These are phyloP conservation scores for Hypoxylon sp. DNA, from an alignment of 2,329 filamentous ascomycete genomes.

Conservation along the genomic window DNA sequence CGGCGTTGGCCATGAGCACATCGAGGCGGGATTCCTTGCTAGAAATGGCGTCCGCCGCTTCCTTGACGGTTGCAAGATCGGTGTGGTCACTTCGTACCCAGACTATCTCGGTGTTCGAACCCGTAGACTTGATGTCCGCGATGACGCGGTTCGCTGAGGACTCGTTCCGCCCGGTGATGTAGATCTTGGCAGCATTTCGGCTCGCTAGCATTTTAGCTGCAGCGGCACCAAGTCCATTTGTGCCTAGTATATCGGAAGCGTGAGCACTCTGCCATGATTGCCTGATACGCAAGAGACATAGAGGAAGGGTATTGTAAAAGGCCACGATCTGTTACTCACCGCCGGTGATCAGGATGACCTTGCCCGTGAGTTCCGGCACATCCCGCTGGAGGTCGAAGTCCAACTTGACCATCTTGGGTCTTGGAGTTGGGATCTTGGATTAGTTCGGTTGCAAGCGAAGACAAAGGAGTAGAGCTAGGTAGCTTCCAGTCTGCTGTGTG, in stretches of 20 bases:
- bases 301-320: neutral
- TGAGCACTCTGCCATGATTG: neutral
- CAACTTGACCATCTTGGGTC: constrained; percentile 25
- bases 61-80: constrained; percentile 38
- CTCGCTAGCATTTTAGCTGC: constrained; percentile 25
- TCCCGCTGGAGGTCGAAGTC: constrained; percentile 32
- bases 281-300: neutral
- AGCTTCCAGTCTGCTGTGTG: constrained; percentile 2
- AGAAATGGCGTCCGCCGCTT: constrained; percentile 51
- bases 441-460: neutral
- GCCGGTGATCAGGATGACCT: constrained; percentile 31
- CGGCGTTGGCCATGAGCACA: constrained; percentile 59
- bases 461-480: neutral
- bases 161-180: constrained; percentile 22
- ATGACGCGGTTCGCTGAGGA: constrained; percentile 14
- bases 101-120: constrained; percentile 22
- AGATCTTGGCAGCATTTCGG: constrained; percentile 28
- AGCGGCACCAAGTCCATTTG: constrained; percentile 29
- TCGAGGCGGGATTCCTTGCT: constrained; percentile 53
- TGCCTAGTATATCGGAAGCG: constrained; percentile 10
- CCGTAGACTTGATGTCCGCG: constrained; percentile 15
- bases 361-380: constrained; percentile 26
- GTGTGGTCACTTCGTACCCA: constrained; percentile 24
- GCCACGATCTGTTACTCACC: constrained; percentile 4
- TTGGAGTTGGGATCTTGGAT: constrained; percentile 5